Evolutionary conservation across 2,329 filamentous ascomycete genomes (phyloP), one percentile per base, ranked within the genome.

Genomic region (Dryadomyces quercus-mongolicae): DNA sequence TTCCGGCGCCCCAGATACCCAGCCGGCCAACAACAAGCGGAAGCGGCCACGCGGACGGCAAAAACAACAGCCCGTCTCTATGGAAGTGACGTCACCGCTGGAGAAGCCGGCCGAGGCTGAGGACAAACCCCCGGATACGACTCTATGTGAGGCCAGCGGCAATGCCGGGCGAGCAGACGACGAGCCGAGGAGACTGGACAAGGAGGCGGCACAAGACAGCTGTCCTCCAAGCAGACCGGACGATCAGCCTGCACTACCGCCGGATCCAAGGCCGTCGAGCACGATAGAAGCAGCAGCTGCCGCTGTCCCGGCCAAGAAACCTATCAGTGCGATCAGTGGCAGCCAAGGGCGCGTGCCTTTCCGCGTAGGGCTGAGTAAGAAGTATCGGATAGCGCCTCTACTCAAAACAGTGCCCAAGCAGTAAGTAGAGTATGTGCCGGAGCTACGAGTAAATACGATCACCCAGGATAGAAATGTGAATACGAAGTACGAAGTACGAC

Each of bases 341-440:
- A 20, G 25, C 25, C 61, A 60, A 53, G 59, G 61, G 15, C 75
- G 72, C 57, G 73, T 73, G 16, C 58, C 70, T 16, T 76, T 74
- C 57, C 69, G 76, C 16, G 74, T 79, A 53, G 76, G 76, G 3
- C 63, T 78, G 59, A 78, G 75, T 65, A 77, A 71, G 62, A 68
- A 64, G 60, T 70, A 70, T 18, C 68, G 72, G 55, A 77, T 79
- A 56, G 73, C 75, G 40, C 74, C 76, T 31, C 62, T 79, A 53
- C 65, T 79, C 25, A 78, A 78, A 63, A 69, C 68, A 21, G 58
- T 78, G 53, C 71, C 68, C 54, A 77, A 76, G 31, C 61, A 51
- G 53, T 18, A 40, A 15, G 36, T 6, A 13, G 47, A 22, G 18
- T 31, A 13, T 25, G 46, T 31, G 25, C 25, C 8, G 25, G 25